Evolutionary conservation across 306 rosid species (phyloP).

Genomic region (Myrica gale): DNA sequence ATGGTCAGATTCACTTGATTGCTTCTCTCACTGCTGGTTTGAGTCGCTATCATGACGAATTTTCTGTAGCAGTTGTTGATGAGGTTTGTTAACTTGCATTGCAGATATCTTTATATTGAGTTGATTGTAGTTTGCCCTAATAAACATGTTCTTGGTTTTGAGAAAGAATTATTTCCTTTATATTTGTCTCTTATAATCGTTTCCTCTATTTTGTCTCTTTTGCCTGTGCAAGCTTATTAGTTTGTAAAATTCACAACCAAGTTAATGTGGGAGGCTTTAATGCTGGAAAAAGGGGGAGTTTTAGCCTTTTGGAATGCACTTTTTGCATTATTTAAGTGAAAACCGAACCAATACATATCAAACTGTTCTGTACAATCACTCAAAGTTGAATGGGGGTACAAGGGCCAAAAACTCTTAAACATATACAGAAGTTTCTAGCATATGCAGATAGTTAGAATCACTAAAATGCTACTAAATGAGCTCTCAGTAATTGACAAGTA

Average conservation of each 20-base stretch:
- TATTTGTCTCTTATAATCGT: background rate
- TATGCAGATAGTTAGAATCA: background rate
- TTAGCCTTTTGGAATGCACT: background rate
- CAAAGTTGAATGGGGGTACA: background rate
- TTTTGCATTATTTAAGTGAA: background rate
- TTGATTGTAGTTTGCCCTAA: background rate
- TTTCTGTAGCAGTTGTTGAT: slow-evolving; percentile 92
- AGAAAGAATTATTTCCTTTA: slow-evolving; percentile 2
- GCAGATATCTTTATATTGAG: slow-evolving; percentile 15
- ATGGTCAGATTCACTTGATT: slow-evolving; percentile 92
- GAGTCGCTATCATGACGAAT: slow-evolving; percentile 97
- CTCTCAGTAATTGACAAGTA: background rate
- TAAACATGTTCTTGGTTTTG: slow-evolving; percentile 28
- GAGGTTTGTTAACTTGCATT: slow-evolving; percentile 56
- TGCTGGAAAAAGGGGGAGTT: slow-evolving; percentile 1
- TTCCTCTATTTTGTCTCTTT: background rate
- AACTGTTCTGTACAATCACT: background rate
- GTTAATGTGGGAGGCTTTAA: background rate
- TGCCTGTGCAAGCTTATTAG: background rate
- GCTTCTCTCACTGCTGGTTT: slow-evolving; percentile 98
- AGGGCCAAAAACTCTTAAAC: background rate
- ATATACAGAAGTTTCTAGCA: background rate
- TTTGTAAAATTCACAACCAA: background rate
- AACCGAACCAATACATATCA: background rate
- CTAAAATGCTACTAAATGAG: background rate